Base-by-base conservation (phyloP, 371 early-diverging fungal genomes). In the Rhizopus stolonifer region DNA sequence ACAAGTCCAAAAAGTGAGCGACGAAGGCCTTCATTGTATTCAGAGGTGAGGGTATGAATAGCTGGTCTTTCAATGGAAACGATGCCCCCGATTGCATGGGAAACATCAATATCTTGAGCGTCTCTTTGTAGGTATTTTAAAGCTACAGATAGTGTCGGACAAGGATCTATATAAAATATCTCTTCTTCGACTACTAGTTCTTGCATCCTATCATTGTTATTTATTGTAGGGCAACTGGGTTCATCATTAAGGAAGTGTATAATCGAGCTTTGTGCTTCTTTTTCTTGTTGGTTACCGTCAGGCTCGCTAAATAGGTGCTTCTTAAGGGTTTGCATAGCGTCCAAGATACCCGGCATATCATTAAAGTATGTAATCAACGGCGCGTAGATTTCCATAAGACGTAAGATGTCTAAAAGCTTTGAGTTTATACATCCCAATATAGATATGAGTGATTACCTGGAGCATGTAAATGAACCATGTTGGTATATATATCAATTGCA, bases 351-450 rank as follows among this genome's bases (percentile, higher is more conserved):
- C 4, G 36, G 36, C 11, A 15, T 15, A 15, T 36, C 36, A 15
- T n/a, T 19, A 15, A 64, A 61, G 21, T 56, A 52, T 33, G 5
- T 15, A 10, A 22, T 23, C 7, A 67, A 13, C 0, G 53, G 22
- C 1, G 59, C 62, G 31, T 55, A 55, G 0, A 61, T 21, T 49
- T 67, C 67, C 9, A 67, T 21, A 5, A 53, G 52, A 23, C 58
- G 53, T 0, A 67, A n/a, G 1, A 61, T 15, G 2, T 49, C 11
- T 3, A 26, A 0, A 39, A 58, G 51, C 14, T 44, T 18, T 0
- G 40, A 11, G 2, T 53, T 52, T n/a, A 46, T 24, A 18, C 43
- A 13, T 43, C 17, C 9, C 6, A 11, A 26, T 22, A 29, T 36
- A 36, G 14, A 14, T 2, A 36, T 11, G 3, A 11, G n/a, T 4